Percentiles rank a stretch among this genome's conserved stretches.
These are phyloP conservation scores for Aspergillus sp. DNA, from an alignment of 2,329 filamentous ascomycete genomes.

Conservation along the genomic window DNA sequence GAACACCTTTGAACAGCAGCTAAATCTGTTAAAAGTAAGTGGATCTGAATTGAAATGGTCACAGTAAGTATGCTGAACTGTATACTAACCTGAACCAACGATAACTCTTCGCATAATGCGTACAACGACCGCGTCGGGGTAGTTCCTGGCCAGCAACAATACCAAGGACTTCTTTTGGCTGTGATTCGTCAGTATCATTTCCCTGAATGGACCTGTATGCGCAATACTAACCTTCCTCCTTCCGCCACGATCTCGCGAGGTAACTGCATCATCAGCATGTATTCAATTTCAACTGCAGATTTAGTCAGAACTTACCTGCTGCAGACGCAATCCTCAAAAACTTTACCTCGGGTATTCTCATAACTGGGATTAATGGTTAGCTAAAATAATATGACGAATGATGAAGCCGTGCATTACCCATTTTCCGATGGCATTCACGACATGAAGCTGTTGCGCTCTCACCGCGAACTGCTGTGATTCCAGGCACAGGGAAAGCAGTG, in stretches of 20 bases:
- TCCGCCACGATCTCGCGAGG: conserved; percentile 21
- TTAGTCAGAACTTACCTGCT: conserved; percentile 29
- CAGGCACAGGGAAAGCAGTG: conserved; percentile 52
- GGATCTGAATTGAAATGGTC: too few species aligned
- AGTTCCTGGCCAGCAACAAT: conserved; percentile 49
- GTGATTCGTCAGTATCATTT: neutral
- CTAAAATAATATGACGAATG: neutral
- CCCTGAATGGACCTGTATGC: neutral
- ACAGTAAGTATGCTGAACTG: neutral
- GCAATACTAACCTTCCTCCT: conserved; percentile 30
- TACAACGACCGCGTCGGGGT: conserved; percentile 45
- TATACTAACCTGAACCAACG: conserved; percentile 47
- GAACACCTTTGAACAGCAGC: conserved; percentile 50
- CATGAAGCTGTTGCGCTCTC: conserved; percentile 68
- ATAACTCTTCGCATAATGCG: conserved; percentile 48
- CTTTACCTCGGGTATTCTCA: conserved; percentile 68
- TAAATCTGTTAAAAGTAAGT: conserved; percentile 38
- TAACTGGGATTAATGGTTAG: conserved; percentile 37
- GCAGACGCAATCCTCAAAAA: conserved; percentile 62
- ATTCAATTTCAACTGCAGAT: neutral
- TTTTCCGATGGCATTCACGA: conserved; percentile 68
- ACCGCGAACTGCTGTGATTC: conserved; percentile 64
- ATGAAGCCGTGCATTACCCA: conserved; percentile 43
- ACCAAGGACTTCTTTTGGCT: conserved; percentile 46
- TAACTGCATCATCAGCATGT: conserved; percentile 14